Conservation (phyloP, 2,329 filamentous ascomycete species). For the Hypoxylon rubiginosum region DNA sequence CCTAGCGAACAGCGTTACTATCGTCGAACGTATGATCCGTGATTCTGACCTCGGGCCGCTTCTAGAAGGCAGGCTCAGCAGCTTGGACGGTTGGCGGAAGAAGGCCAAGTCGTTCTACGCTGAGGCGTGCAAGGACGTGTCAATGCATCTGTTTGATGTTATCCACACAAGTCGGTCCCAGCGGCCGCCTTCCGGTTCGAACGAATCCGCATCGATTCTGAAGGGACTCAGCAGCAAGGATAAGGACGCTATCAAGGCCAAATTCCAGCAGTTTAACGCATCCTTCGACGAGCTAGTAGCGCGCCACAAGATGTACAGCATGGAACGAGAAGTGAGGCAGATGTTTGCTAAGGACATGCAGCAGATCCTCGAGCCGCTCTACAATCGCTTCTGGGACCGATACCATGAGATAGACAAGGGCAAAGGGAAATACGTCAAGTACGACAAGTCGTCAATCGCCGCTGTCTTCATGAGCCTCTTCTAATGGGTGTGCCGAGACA, state of each 20-base stretch:
- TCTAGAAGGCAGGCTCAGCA: constrained; percentile 73
- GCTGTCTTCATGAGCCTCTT: constrained; percentile 71
- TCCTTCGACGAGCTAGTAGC: constrained; percentile 90
- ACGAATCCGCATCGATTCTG: constrained; percentile 87
- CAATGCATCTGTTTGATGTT: constrained; percentile 86
- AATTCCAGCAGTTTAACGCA: constrained; percentile 91
- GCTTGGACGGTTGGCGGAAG: constrained; percentile 88
- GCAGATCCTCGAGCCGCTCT: constrained; percentile 92
- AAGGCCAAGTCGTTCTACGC: constrained; percentile 85
- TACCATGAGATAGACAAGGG: constrained; percentile 99
- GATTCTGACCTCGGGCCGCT: constrained; percentile 83
- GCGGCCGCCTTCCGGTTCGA: constrained; percentile 79
- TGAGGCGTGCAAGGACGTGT: constrained; percentile 89
- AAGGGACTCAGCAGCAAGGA: constrained; percentile 90
- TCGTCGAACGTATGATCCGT: constrained; percentile 87
- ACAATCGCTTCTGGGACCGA: constrained; percentile 94
- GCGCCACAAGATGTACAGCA: constrained; percentile 84
- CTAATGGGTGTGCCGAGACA: constrained; percentile 46
- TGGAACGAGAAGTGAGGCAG: constrained; percentile 90
- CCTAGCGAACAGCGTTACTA: constrained; percentile 86
- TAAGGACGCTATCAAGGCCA: constrained; percentile 95
- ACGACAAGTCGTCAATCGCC: constrained; percentile 87
- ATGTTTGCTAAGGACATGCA: constrained; percentile 88
- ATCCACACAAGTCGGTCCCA: constrained; percentile 86
- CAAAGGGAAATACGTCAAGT: constrained; percentile 98